These are phyloP conservation scores for Filobasidium uniguttulatum DNA, from an alignment of 1,284 basidiomycete species.

Conservation along the genomic window DNA sequence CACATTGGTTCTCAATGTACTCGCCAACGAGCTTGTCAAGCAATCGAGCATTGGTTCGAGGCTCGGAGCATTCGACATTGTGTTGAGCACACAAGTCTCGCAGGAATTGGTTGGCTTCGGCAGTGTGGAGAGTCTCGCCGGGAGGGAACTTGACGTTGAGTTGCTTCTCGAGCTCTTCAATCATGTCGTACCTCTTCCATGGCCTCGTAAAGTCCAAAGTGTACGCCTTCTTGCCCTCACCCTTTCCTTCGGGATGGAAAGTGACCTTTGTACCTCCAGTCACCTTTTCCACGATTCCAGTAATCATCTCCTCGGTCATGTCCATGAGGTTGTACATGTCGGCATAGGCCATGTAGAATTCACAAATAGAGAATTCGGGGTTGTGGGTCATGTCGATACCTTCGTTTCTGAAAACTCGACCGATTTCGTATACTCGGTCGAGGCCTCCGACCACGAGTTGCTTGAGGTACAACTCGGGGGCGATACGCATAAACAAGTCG, in stretches of 20 bases:
- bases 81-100: slow-evolving; percentile 76
- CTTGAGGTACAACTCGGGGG: slow-evolving; percentile 97
- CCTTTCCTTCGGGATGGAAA: slow-evolving; percentile 91
- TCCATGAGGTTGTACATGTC: slow-evolving; percentile 99
- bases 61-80: slow-evolving; percentile 93
- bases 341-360: slow-evolving; percentile 99
- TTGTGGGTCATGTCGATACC: slow-evolving; percentile 98
- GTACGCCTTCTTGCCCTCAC: slow-evolving; percentile 48
- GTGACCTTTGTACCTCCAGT: slow-evolving; percentile 69
- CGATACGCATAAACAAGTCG: slow-evolving; percentile 95
- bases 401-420: slow-evolving; percentile 95
- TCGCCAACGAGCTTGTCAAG: slow-evolving; percentile 99
- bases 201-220: slow-evolving; percentile 81
- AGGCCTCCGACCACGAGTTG: slow-evolving; percentile 92
- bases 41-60: slow-evolving; percentile 85
- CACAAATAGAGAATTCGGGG: slow-evolving; percentile 95
- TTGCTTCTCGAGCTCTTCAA: slow-evolving; percentile 89
- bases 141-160: slow-evolving; percentile 83
- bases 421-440: slow-evolving; percentile 96
- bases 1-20: slow-evolving; percentile 91
- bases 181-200: slow-evolving; percentile 99
- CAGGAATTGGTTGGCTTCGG: slow-evolving; percentile 79
- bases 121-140: slow-evolving; percentile 77
- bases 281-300: slow-evolving; percentile 80
- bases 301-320: slow-evolving; percentile 80